Base-by-base conservation (phyloP, 2,329 filamentous ascomycete species). In the Hirsutella minnesotensis region DNA sequence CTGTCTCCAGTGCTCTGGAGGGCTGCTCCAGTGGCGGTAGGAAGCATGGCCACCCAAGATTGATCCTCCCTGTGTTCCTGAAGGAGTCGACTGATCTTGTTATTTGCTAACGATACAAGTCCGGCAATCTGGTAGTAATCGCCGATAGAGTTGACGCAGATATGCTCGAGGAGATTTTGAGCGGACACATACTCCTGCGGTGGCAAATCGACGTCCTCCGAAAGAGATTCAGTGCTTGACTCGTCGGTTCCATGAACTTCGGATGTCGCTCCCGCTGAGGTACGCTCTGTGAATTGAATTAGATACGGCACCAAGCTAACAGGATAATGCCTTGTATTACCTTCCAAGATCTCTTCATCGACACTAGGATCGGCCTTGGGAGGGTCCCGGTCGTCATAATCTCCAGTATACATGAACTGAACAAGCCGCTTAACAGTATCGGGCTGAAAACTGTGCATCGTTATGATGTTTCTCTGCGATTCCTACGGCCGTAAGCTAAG, bases 141-240 rank as follows among this genome's bases (percentile, higher is more conserved):
- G 3, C 46, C 49, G 31, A 56, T 51, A 1, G 47, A 41, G 34
- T 53, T 55, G 8, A 54, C 44, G 16, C 41, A 38, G 5, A 55
- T 33, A 38, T 56, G 52, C 4, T 41, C 12, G 10, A 13, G 15
- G 24, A 43, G 35, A 8, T 22, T 16, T 9, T 7, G 9, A 29
- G 18, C 7, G 18, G 33, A 7, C 9, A 16, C 41, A 2, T 31
- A 42, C 21, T 39, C 8, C 7, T n/a, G 20, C 31, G 27, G 24
- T 30, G 35, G 20, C 5, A 18, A 40, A 34, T 9, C 7, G 31
- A 15, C 4, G 4, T 30, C n/a, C n/a, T n/a, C n/a, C n/a, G n/a
- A n/a, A n/a, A n/a, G n/a, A n/a, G n/a, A n/a, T n/a, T n/a, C n/a
- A n/a, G n/a, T n/a, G n/a, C n/a, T n/a, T n/a, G n/a, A n/a, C n/a